These are phyloP conservation scores for Vanilla planifolia DNA, from an alignment of 106 monocot species.

Conservation along the genomic window DNA sequence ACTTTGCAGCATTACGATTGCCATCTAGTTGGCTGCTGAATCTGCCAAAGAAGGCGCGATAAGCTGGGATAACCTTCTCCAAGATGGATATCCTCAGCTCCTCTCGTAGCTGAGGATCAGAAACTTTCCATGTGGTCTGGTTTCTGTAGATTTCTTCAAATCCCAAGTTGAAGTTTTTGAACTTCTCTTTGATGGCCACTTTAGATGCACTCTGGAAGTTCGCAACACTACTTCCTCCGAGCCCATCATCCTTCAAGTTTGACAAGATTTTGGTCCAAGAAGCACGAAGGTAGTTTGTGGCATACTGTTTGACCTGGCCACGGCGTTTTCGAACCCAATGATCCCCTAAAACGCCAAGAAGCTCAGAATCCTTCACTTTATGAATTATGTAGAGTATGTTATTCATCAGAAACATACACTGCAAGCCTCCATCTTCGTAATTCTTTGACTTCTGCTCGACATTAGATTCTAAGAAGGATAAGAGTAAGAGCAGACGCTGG, in stretches of 20 bases:
- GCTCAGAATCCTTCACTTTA: conserved; percentile 22
- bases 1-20: conserved; percentile 27
- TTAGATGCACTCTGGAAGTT: conserved; percentile 9
- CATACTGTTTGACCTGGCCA: conserved; percentile 14
- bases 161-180: conserved; percentile 49
- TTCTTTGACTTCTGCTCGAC: conserved; percentile 16
- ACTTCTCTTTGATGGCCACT: conserved; percentile 37
- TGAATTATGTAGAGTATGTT: conserved; percentile 27
- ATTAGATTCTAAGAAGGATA: conserved; percentile 19
- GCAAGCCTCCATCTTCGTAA: conserved; percentile 14
- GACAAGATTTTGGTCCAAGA: conserved; percentile 23
- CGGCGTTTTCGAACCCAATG: conserved; percentile 22
- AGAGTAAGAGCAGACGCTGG: background rate
- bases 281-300: conserved; percentile 20
- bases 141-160: conserved; percentile 43
- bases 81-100: conserved; percentile 46
- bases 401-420: conserved; percentile 25
- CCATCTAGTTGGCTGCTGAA: conserved; percentile 35
- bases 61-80: conserved; percentile 45
- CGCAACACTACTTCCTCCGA: background rate
- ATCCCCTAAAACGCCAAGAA: conserved; percentile 16
- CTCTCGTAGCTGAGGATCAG: conserved; percentile 46
- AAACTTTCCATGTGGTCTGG: conserved; percentile 43
- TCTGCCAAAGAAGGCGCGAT: conserved; percentile 45
- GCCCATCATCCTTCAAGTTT: conserved; percentile 20